Evolutionary conservation across 129 eudicot species (phyloP).

Genomic region (Escallonia herrerae): DNA sequence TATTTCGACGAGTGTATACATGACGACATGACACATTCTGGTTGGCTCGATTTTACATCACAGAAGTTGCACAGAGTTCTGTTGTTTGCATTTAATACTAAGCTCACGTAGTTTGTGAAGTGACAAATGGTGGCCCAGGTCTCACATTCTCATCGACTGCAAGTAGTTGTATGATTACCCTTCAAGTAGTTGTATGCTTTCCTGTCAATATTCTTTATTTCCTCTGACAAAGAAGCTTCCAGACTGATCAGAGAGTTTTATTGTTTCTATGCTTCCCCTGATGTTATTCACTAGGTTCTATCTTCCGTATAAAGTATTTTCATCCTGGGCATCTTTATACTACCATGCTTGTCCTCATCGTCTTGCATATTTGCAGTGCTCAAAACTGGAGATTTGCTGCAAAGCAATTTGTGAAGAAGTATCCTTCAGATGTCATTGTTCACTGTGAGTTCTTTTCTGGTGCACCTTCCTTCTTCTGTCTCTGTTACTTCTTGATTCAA

Average conservation of each 20-base stretch:
- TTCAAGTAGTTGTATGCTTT: too few relatives aligned
- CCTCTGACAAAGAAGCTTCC: background rate
- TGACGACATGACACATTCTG: background rate
- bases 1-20: background rate
- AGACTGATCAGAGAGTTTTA: background rate
- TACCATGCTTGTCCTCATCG: background rate
- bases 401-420: slow-evolving; percentile 67
- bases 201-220: too few relatives aligned
- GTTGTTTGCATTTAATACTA: too few relatives aligned
- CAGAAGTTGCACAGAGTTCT: too few relatives aligned
- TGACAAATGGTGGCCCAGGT: too few relatives aligned
- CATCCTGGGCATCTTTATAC: background rate
- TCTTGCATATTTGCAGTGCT: slow-evolving; percentile 49
- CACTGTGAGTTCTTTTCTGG: slow-evolving; percentile 53
- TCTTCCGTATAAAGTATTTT: background rate
- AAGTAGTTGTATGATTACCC: too few relatives aligned
- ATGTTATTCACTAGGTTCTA: background rate
- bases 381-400: slow-evolving; percentile 83
- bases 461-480: background rate
- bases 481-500: background rate
- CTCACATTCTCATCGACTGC: too few relatives aligned
- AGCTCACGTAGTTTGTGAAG: too few relatives aligned
- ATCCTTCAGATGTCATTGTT: slow-evolving; percentile 66
- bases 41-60: background rate
- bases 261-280: background rate